Percentiles rank a stretch among this genome's conserved stretches.
Evolutionary conservation across 2,329 filamentous ascomycete species (phyloP).

Genomic region (Phialophora chinensis): DNA sequence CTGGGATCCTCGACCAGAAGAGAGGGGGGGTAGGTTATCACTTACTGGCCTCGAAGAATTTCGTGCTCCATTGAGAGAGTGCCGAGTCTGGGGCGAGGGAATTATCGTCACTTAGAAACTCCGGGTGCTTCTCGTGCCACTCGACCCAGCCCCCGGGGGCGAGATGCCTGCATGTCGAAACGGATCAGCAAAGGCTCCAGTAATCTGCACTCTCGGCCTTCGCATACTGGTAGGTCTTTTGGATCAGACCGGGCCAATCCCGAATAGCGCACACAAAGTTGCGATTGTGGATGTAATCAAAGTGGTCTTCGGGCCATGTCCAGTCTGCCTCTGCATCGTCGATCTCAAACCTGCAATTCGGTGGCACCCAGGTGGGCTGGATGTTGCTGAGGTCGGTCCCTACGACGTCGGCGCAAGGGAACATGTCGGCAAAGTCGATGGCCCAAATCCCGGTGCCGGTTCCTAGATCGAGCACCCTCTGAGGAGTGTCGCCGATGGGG

Average conservation of each 20-base stretch:
- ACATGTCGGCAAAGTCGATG: conserved; percentile 45
- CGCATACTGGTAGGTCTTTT: conserved; percentile 27
- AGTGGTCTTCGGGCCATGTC: conserved; percentile 60
- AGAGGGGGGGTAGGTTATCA: conserved; percentile 7
- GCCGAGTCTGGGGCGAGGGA: conserved; percentile 45
- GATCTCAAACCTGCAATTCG: conserved; percentile 62
- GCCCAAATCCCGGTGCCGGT: conserved; percentile 34
- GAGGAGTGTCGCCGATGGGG: conserved; percentile 43
- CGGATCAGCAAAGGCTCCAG: not conserved
- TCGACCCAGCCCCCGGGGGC: conserved; percentile 55
- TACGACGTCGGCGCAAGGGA: conserved; percentile 35
- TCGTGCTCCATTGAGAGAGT: conserved; percentile 42
- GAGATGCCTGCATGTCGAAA: conserved; percentile 3
- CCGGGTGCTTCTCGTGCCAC: conserved; percentile 31
- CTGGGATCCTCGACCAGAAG: conserved; percentile 12
- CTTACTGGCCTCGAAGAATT: conserved; percentile 39
- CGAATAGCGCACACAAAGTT: conserved; percentile 63
- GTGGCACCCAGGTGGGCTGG: conserved; percentile 53
- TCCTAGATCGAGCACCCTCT: conserved; percentile 43
- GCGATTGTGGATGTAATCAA: conserved; percentile 67
- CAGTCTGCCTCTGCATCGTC: conserved; percentile 65
- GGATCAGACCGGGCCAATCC: conserved; percentile 54
- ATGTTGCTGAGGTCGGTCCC: conserved; percentile 42
- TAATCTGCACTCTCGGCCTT: conserved; percentile 25
- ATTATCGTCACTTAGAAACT: conserved; percentile 43